Percentiles rank a stretch among this genome's conserved stretches.
phyloP scores from a whole-genome alignment of 1,284 basidiomycete genomes.

The Volvariella volvacea region DNA sequence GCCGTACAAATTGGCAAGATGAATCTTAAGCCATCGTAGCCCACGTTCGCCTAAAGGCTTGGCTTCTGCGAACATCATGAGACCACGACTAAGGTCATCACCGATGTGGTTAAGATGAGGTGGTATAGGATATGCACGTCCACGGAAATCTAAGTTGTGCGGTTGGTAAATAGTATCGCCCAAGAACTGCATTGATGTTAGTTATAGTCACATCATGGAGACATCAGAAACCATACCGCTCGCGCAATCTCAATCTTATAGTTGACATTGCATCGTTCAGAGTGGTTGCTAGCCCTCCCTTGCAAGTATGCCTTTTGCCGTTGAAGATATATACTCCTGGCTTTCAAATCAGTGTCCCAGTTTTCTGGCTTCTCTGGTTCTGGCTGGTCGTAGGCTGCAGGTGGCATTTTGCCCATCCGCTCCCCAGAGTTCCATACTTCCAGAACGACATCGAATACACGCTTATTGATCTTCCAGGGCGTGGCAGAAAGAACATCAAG shows the following conservation, averaged over 20 bases:
- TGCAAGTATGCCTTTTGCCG: constrained; percentile 58
- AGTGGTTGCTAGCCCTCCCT: constrained; percentile 76
- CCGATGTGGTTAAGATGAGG: constrained; percentile 96
- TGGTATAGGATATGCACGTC: constrained; percentile 95
- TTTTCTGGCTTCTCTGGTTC: constrained; percentile 65
- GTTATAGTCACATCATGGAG: neutral
- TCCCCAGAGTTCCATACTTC: constrained; percentile 78
- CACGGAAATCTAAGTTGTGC: constrained; percentile 98
- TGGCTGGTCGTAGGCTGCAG: constrained; percentile 49
- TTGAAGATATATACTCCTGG: constrained; percentile 53
- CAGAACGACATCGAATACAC: constrained; percentile 43
- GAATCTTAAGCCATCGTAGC: constrained; percentile 86
- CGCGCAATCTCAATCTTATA: constrained; percentile 98
- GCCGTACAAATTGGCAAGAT: constrained; percentile 89
- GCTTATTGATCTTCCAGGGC: constrained; percentile 83
- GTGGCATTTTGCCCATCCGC: constrained; percentile 73
- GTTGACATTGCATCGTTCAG: constrained; percentile 89
- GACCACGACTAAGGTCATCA: constrained; percentile 88
- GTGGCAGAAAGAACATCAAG: constrained; percentile 89
- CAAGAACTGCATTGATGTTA: constrained; percentile 50
- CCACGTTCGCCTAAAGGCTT: constrained; percentile 81
- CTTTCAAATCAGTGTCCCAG: constrained; percentile 61
- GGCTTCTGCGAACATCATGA: constrained; percentile 80
- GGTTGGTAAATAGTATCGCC: constrained; percentile 89
- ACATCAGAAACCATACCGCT: constrained; percentile 46